Evolutionary conservation across 2,329 filamentous ascomycete genomes (phyloP), one percentile per base, ranked within the genome.

Genomic region (Calonectria ilicicola): DNA sequence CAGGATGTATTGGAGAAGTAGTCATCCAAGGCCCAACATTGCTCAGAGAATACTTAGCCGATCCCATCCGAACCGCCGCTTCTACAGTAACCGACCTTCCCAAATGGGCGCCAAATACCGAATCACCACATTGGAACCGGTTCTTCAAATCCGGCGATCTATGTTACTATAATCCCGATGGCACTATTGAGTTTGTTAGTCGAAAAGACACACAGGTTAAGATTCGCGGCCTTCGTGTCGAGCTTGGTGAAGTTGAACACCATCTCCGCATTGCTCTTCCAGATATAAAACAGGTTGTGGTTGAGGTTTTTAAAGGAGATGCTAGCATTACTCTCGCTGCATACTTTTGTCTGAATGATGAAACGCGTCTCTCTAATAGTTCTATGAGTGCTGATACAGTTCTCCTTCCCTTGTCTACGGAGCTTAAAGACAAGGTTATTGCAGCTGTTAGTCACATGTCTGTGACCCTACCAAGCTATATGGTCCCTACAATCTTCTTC

Each of bases 201-300:
- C 83, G 89, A 35, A 88, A 88, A 73, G 89, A 91, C 75, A 83
- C 82, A 0, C 89, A 91, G 77, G 84, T 91, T 47, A 91, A 91
- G 76, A 80, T 91, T n/a, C 84, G 85, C 29, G 90, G 91, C 51
- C 89, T 86, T 68, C 78, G 88, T 15, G 42, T 64, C 10, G 62
- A 65, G 15, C 44, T 69, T 82, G 72, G 69, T 12, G 73, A 75
- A 32, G 47, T 72, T 29, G 71, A 72, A 56, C 44, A 75, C 26
- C 62, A 70, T 19, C 58, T 77, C 10, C 56, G 35, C 42, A 47
- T 46, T 17, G 32, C 26, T 0, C 26, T 72, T 14, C 44, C 21
- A 10, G 38, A 29, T 12, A 29, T 15, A 17, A 17, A 32, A 6
- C 27, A 53, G 10, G 65, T 69, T 15, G 46, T 58, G 6, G 67